These are phyloP conservation scores for Typha latifolia DNA, from an alignment of 176 grass and related monocot genomes.

Conservation along the genomic window DNA sequence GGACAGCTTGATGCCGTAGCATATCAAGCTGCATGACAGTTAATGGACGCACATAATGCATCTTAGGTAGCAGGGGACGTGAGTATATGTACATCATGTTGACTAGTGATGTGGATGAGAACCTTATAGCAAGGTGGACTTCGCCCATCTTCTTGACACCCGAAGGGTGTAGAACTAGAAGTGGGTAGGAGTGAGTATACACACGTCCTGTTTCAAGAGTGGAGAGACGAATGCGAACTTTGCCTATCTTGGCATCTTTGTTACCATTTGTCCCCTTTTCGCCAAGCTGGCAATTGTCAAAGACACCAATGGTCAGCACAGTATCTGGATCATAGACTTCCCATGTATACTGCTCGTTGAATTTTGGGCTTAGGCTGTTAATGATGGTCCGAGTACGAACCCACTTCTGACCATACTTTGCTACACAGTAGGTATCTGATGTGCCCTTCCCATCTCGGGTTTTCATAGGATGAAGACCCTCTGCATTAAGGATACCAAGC, in stretches of 20 bases:
- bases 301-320: slow-evolving; percentile 80
- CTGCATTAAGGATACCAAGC: slow-evolving; percentile 71
- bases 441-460: slow-evolving; percentile 87
- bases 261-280: slow-evolving; percentile 48
- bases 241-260: slow-evolving; percentile 76
- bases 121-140: slow-evolving; percentile 81
- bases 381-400: slow-evolving; percentile 83
- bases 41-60: slow-evolving; percentile 87
- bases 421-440: slow-evolving; percentile 92
- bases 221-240: slow-evolving; percentile 89
- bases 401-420: slow-evolving; percentile 98
- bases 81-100: slow-evolving; percentile 89
- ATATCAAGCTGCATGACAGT: slow-evolving; percentile 79
- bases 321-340: slow-evolving; percentile 95
- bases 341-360: slow-evolving; percentile 98
- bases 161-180: slow-evolving; percentile 85
- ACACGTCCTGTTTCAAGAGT: slow-evolving; percentile 92
- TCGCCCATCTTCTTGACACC: slow-evolving; percentile 99
- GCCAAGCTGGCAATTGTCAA: slow-evolving; percentile 86
- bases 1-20: slow-evolving; percentile 76
- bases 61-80: slow-evolving; percentile 79
- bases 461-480: slow-evolving; percentile 90
- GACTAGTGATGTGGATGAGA: slow-evolving; percentile 74
- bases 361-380: slow-evolving; percentile 62
- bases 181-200: slow-evolving; percentile 85